Percentiles rank a stretch among this genome's conserved stretches.
These are phyloP conservation scores for Capronia coronata DNA, from an alignment of 2,329 filamentous ascomycete species.

Conservation along the genomic window DNA sequence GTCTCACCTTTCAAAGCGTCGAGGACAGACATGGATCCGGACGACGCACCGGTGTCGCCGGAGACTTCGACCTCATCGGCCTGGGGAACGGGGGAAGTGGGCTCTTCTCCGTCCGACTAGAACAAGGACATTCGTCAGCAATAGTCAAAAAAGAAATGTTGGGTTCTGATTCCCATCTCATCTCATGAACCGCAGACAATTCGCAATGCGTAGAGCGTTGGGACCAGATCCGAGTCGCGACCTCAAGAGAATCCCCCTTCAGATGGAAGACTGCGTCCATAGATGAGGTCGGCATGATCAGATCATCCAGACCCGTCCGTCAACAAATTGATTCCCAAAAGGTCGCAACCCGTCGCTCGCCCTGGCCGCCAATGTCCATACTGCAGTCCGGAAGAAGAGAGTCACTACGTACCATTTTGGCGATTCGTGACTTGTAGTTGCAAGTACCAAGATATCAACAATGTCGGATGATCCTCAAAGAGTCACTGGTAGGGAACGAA, in stretches of 20 bases:
- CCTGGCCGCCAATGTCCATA: too few species aligned
- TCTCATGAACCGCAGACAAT: background rate
- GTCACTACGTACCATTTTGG: constrained; percentile 48
- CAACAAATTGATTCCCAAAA: too few species aligned
- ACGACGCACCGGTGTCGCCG: constrained; percentile 73
- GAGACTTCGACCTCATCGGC: constrained; percentile 92
- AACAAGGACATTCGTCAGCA: constrained; percentile 23
- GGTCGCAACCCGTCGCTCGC: too few species aligned
- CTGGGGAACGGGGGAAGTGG: constrained; percentile 66
- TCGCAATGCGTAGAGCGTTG: too few species aligned
- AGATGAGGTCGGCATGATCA: too few species aligned
- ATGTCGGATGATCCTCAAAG: constrained; percentile 52
- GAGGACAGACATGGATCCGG: constrained; percentile 84
- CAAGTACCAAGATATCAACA: constrained; percentile 27
- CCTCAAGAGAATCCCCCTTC: too few species aligned
- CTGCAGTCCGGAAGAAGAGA: too few species aligned
- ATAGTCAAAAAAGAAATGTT: too few species aligned
- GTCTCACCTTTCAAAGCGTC: constrained; percentile 78
- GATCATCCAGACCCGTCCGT: too few species aligned
- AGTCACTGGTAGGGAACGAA: constrained; percentile 32
- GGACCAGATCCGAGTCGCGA: too few species aligned
- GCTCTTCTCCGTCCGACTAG: constrained; percentile 99
- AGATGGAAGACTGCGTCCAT: too few species aligned
- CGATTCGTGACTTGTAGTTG: constrained; percentile 29
- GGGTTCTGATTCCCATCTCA: too few species aligned